Evolutionary conservation across 176 grass and related monocot genomes (phyloP), one percentile per base, ranked within the genome.

Genomic region (Panicum miliaceum): DNA sequence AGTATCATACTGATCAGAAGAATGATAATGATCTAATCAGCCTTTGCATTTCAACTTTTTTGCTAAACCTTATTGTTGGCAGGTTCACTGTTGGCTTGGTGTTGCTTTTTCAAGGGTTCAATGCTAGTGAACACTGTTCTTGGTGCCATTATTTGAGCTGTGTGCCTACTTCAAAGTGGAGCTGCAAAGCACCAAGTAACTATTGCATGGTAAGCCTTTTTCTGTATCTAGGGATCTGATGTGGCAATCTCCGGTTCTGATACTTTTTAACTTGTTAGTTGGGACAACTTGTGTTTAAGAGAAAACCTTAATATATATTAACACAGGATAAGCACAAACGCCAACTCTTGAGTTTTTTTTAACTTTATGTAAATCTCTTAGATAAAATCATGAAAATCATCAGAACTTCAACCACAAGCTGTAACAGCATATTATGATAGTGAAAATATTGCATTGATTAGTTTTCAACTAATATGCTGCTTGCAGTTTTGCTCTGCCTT

Each of bases 131-230:
- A 36, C 85, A 90, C 68, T 94, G 93, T 71, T 90, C 89, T 6
- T 98, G 92, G 95, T 98, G 95, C 80, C 92, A 95, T 82, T 98
- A 98, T 76, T 50, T 98, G 53, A 98, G 87, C 82, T 98, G 95
- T 60, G 82, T 95, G 61, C 95, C 95, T 62, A 98, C 92, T 79
- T 93, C 88, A 77, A 91, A 83, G 70, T 98, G 95, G 95, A 93
- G 73, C 51, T 98, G 95, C 87, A 88, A 89, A 3, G 22, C 67
- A 73, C 84, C 78, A 75, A 71, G 34, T 57, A 90, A 89, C 64
- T 82, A 84, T 66, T 94, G 92, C 65, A 45, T 90, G 51, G 92
- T 98, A 90, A 81, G 73, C 22, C 73, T 43, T 71, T 71, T 43
- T 71, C 19, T 71, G 22, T 38, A 45, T 23, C 52, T 68, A 81